phyloP scores from a whole-genome alignment of 495 filamentous ascomycete genomes.

The Elaphomyces granulatus region DNA sequence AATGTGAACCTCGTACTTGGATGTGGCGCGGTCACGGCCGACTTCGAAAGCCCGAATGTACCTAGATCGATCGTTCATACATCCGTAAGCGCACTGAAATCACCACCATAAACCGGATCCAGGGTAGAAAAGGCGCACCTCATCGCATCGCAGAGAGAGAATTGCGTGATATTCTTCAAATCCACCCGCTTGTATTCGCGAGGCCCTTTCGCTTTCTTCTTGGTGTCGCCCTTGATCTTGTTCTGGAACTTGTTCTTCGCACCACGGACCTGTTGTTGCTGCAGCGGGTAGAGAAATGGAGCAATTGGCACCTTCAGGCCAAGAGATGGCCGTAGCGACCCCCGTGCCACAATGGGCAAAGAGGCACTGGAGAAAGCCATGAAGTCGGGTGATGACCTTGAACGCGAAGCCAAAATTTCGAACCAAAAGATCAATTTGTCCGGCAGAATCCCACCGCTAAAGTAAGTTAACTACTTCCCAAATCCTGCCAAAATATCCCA shows the following conservation, averaged over 20 bases:
- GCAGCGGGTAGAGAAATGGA: conserved; percentile 19
- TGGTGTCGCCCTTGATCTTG: conserved; percentile 32
- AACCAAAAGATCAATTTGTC: too few species aligned
- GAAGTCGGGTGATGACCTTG: conserved; percentile 5
- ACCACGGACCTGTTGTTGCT: conserved; percentile 27
- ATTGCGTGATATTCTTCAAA: conserved; percentile 49
- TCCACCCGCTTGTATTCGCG: conserved; percentile 47
- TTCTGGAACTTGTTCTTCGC: conserved; percentile 19
- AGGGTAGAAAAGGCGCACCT: conserved; percentile 36
- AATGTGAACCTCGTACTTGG: conserved; percentile 81
- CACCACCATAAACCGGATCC: background rate
- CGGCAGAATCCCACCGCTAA: too few species aligned
- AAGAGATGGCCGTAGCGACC: conserved; percentile 22
- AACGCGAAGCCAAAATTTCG: too few species aligned
- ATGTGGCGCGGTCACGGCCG: conserved; percentile 49
- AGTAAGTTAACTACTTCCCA: too few species aligned
- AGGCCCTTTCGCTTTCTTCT: conserved; percentile 52
- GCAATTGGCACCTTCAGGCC: conserved; percentile 19
- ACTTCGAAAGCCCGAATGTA: conserved; percentile 89
- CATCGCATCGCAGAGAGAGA: conserved; percentile 83
- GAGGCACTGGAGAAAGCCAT: conserved; percentile 29
- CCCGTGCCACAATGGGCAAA: conserved; percentile 28
- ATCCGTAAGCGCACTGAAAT: too few species aligned
- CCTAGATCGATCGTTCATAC: conserved; percentile 34
- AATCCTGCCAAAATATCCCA: too few species aligned